phyloP scores from a whole-genome alignment of 2,329 filamentous ascomycete genomes.

The Dactylellina drechsleri region DNA sequence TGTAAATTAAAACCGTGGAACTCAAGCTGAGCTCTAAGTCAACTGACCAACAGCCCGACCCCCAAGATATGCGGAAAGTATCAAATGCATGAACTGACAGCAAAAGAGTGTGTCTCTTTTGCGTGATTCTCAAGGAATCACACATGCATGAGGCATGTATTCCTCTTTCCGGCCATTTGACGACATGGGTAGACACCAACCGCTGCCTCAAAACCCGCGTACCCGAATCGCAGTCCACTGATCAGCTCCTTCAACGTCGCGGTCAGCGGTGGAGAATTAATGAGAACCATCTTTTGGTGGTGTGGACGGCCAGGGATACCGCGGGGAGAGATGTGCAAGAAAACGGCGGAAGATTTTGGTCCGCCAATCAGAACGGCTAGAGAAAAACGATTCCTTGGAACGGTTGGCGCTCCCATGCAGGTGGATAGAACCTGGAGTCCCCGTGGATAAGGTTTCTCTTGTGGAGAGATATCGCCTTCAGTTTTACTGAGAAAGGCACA shows the following conservation, averaged over 20 bases:
- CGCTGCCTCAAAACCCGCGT: neutral
- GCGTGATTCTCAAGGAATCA: too few relatives aligned
- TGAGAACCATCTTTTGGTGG: constrained; percentile 13
- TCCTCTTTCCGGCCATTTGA: neutral
- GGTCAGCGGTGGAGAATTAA: constrained; percentile 28
- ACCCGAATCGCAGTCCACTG: neutral
- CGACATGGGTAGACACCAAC: neutral
- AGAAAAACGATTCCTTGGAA: constrained; percentile 49
- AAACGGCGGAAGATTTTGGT: constrained; percentile 50
- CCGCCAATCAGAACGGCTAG: constrained; percentile 44
- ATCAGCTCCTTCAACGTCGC: constrained; percentile 22
- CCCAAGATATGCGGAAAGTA: too few relatives aligned
- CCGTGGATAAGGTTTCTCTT: constrained; percentile 49
- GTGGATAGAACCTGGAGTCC: constrained; percentile 44
- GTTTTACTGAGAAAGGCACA: neutral
- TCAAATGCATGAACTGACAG: too few relatives aligned
- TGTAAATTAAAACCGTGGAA: too few relatives aligned
- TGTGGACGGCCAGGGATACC: constrained; percentile 25
- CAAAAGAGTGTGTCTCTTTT: too few relatives aligned
- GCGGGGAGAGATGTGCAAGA: constrained; percentile 38
- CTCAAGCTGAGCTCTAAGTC: neutral
- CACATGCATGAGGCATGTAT: too few relatives aligned
- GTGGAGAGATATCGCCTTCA: constrained; percentile 32
- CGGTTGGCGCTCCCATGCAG: constrained; percentile 49
- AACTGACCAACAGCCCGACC: constrained; percentile 16